These are phyloP conservation scores for Starmerella apicola DNA, from an alignment of 805 yeast genomes.

Conservation along the genomic window DNA sequence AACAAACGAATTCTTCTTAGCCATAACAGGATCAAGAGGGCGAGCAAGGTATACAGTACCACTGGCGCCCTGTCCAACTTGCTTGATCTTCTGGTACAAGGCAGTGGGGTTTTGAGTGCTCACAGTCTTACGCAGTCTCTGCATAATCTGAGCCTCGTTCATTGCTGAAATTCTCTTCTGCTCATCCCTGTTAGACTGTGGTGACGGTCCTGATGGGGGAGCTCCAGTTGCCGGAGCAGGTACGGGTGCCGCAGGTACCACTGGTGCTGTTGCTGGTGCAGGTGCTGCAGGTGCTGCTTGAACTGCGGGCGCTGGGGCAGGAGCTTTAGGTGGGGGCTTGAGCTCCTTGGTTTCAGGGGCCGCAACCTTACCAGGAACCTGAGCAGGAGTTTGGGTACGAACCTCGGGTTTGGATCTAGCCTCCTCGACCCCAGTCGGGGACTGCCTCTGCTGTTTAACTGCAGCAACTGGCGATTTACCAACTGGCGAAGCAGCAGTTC, in stretches of 20 bases:
- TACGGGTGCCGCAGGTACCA: not conserved
- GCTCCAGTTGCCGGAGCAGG: not conserved
- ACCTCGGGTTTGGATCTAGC: no score
- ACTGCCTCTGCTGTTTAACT: no score
- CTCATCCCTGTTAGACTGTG: no score
- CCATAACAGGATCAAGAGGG: conserved; percentile 28
- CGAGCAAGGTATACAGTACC: conserved; percentile 93
- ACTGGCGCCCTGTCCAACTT: conserved; percentile 96
- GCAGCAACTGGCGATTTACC: no score
- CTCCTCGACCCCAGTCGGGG: no score
- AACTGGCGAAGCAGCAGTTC: no score
- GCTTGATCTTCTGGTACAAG: conserved; percentile 39
- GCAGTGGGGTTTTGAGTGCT: conserved; percentile 77
- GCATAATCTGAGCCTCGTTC: conserved; percentile 80
- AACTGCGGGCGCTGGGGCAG: not conserved
- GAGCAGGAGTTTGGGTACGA: no score
- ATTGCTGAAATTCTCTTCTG: conserved; percentile 47
- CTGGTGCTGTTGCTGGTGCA: not conserved
- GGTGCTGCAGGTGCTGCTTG: conserved; percentile 1
- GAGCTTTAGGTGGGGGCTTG: not conserved
- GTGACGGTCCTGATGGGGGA: not conserved
- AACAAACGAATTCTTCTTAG: conserved; percentile 33
- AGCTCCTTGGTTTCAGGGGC: not conserved
- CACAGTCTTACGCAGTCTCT: conserved; percentile 70
- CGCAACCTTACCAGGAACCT: not conserved